These are phyloP conservation scores for Aphanomyces astaci DNA, from an alignment of 352 stramenopile species.

Conservation along the genomic window DNA sequence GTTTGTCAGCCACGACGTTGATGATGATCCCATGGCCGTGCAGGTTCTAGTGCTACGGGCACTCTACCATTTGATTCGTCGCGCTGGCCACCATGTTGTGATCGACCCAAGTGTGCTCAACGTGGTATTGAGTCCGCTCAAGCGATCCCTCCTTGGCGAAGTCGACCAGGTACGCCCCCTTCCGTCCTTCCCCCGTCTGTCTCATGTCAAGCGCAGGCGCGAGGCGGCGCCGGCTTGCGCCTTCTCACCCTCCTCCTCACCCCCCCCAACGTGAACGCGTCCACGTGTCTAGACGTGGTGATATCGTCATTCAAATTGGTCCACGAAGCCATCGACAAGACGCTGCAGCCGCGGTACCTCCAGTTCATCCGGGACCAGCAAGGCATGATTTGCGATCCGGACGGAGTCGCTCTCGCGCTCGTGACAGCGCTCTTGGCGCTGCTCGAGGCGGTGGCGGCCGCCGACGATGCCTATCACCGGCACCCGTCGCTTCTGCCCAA, in stretches of 20 bases:
- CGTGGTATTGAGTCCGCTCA: slow-evolving; percentile 48
- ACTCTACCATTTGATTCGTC: slow-evolving; percentile 49
- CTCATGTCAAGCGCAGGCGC: neutral
- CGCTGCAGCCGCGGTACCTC: slow-evolving; percentile 60
- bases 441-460: slow-evolving; percentile 39
- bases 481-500: slow-evolving; percentile 52
- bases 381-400: neutral
- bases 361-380: slow-evolving; percentile 43
- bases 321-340: slow-evolving; percentile 53
- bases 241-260: slow-evolving; percentile 41
- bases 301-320: slow-evolving; percentile 44
- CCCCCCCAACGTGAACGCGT: slow-evolving; percentile 43
- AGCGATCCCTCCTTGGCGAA: slow-evolving; percentile 55
- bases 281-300: slow-evolving; percentile 47
- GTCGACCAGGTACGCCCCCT: slow-evolving; percentile 51
- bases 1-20: slow-evolving; percentile 24
- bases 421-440: slow-evolving; percentile 44
- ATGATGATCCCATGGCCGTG: slow-evolving; percentile 56
- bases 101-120: slow-evolving; percentile 55
- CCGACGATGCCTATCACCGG: slow-evolving; percentile 37
- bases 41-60: slow-evolving; percentile 76
- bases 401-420: slow-evolving; percentile 25
- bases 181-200: neutral
- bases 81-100: slow-evolving; percentile 42
- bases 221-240: neutral